Evolutionary conservation across 805 yeast species (phyloP), one percentile per base, ranked within the genome.

Genomic region (Wickerhamiella sergipiensis): DNA sequence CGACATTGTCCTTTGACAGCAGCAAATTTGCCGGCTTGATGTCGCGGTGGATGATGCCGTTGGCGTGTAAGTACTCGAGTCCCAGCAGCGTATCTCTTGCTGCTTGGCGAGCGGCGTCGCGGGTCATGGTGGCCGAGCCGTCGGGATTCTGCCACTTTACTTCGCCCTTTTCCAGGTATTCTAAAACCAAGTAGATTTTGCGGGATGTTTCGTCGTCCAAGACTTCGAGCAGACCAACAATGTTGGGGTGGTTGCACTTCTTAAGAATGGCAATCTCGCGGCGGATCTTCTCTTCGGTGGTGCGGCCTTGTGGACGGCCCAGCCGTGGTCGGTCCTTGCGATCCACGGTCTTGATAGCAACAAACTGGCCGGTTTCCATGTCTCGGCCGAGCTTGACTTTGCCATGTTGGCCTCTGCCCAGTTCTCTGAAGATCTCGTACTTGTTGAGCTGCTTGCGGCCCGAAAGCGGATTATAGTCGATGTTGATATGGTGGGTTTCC

Each of bases 371-470:
- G 12, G 73, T 66, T n/a, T 76, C 72, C 50, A 81, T 66, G 63
- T 89, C 90, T 53, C 77, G 77, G 0, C 95, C 98, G 18, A 92
- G 73, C 64, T 92, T 92, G 43, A 92, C 98, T 65, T 87, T 90
- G n/a, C 98, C 97, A 67, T 90, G 97, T 65, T 89, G 95, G n/a
- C 98, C 98, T 36, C 85, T 74, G 10, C 98, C 98, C 26, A 92
- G 72, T 67, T 89, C 97, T 23, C 76, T 73, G 29, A 88, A 67
- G 38, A 92, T 85, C 66, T 92, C 98, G 64, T 89, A 92, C 0
- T 94, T 80, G 67, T 92, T 92, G 54, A 92, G 72, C 36, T 83
- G 79, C 63, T 89, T 85, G 48, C 92, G 77, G 54, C 83, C 80
- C 1, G 83, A 79, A 4, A 83, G 76, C 0, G 97, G 97, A 65